Conservation (phyloP, 208 protist species). For the Lotmaria passim region DNA sequence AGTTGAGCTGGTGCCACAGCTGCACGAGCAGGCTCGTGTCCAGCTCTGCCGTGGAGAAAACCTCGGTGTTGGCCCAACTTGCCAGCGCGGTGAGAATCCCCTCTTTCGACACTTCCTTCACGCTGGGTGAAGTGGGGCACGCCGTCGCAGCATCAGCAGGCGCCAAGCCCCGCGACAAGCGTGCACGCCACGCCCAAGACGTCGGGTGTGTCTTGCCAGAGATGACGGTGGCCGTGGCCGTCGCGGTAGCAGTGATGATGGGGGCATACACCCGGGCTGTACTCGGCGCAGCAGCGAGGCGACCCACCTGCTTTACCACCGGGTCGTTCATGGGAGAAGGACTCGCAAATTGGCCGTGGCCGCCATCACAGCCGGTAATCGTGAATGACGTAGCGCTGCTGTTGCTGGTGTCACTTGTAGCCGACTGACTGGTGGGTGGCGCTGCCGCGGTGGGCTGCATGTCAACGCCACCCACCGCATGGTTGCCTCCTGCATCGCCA, state of each 20-base stretch:
- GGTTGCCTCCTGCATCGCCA: not conserved
- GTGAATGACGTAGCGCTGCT: not conserved
- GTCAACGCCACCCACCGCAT: too few relatives aligned
- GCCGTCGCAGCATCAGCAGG: not conserved
- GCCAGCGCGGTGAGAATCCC: too few relatives aligned
- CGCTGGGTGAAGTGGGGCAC: too few relatives aligned
- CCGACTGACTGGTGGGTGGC: too few relatives aligned
- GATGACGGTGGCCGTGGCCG: not conserved
- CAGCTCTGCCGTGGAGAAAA: not conserved
- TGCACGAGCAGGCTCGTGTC: constrained; percentile 19
- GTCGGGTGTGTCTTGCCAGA: not conserved
- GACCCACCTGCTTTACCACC: not conserved
- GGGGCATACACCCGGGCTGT: too few relatives aligned
- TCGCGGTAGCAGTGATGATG: too few relatives aligned
- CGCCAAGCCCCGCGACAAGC: not conserved
- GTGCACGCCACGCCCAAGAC: constrained; percentile 16
- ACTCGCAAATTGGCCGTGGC: too few relatives aligned
- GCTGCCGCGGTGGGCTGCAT: too few relatives aligned
- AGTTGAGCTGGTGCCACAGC: constrained; percentile 20
- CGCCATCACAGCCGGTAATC: not conserved
- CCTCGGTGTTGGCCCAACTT: not conserved
- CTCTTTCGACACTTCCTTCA: too few relatives aligned
- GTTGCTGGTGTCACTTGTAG: not conserved
- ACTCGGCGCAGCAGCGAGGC: too few relatives aligned
- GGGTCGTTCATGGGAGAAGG: not conserved